Conservation (phyloP, 2,329 filamentous ascomycete genomes). For the Ascochyta rabiei region DNA sequence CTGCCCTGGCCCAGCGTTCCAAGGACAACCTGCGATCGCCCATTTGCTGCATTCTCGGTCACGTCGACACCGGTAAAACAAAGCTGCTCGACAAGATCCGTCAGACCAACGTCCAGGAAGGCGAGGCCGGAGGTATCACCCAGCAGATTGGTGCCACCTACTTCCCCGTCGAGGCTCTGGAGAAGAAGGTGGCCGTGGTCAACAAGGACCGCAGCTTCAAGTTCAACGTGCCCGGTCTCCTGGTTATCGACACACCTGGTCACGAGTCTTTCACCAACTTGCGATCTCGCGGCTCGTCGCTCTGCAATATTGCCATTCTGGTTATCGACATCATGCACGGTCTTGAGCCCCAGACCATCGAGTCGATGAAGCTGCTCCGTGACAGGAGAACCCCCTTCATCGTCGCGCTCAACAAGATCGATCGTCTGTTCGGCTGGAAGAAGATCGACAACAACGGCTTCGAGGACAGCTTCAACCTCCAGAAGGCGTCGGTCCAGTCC, state of each 20-base stretch:
- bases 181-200: conserved; percentile 90
- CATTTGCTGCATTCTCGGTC: conserved; percentile 99
- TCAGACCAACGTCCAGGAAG: conserved; percentile 98
- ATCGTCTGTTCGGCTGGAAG: conserved; percentile 99
- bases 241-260: conserved; percentile 97
- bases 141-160: conserved; percentile 99
- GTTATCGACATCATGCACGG: conserved; percentile 99
- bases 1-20: conserved; percentile 86
- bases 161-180: conserved; percentile 93
- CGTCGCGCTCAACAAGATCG: conserved; percentile 98
- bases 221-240: conserved; percentile 94
- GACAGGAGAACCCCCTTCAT: conserved; percentile 98
- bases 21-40: conserved; percentile 95
- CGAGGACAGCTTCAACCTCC: conserved; percentile 85
- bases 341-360: conserved; percentile 92
- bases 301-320: conserved; percentile 98
- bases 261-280: conserved; percentile 99
- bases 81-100: conserved; percentile 98
- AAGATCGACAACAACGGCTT: conserved; percentile 99
- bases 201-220: conserved; percentile 90
- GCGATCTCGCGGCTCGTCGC: conserved; percentile 92
- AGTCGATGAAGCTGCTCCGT: conserved; percentile 93
- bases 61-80: conserved; percentile 99
- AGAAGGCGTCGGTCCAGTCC: conserved; percentile 90
- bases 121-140: conserved; percentile 98